phyloP scores from a whole-genome alignment of 192 early-diverging fungal genomes.

The Entrophospora sp. region DNA sequence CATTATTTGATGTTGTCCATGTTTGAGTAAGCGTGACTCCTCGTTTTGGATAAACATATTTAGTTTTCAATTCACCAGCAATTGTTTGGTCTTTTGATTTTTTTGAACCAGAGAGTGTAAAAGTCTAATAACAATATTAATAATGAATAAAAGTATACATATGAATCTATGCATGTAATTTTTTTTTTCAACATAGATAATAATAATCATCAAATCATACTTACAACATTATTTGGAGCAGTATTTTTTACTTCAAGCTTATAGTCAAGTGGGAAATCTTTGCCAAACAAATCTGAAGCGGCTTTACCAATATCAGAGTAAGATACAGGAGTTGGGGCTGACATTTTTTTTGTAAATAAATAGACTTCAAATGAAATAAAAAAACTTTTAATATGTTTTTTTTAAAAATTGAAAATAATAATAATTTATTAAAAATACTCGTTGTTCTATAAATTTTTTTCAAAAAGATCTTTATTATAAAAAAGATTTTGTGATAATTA shows the following conservation, averaged over 20 bases:
- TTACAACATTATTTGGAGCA: slow-evolving; percentile 91
- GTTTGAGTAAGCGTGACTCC: slow-evolving; percentile 94
- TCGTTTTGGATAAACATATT: slow-evolving; percentile 89
- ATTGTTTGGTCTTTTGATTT: slow-evolving; percentile 94
- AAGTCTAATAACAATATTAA: slow-evolving; percentile 50
- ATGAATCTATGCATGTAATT: neutral
- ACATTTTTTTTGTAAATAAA: neutral
- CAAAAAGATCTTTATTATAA: no score
- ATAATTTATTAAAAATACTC: no score
- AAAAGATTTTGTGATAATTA: no score
- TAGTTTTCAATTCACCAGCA: slow-evolving; percentile 94
- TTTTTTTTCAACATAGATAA: no score
- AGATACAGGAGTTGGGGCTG: slow-evolving; percentile 57
- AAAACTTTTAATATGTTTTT: neutral
- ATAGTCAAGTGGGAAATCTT: slow-evolving; percentile 93
- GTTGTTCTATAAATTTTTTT: no score
- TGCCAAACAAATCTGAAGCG: slow-evolving; percentile 89
- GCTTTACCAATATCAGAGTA: slow-evolving; percentile 94
- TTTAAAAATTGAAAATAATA: no score
- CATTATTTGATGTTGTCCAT: slow-evolving; percentile 92
- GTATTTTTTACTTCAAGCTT: slow-evolving; percentile 98
- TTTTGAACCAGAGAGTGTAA: slow-evolving; percentile 90
- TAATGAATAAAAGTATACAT: neutral
- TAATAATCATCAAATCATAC: slow-evolving; percentile 21
- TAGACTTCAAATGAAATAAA: neutral